Conservation (phyloP, 2,329 filamentous ascomycete genomes). For the Calonectria honghensis region DNA sequence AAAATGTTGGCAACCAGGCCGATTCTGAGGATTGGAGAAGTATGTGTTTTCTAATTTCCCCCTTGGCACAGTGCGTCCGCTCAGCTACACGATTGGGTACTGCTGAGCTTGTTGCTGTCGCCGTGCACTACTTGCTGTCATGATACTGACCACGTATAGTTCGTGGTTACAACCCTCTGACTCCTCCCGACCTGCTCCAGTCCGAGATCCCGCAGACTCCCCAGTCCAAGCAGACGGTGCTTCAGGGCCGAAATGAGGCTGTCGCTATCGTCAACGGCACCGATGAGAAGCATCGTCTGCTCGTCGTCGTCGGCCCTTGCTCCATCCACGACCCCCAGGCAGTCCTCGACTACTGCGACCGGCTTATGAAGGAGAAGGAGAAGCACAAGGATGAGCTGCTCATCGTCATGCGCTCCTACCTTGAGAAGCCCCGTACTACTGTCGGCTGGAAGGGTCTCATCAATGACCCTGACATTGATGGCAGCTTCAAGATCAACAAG, state of each 20-base stretch:
- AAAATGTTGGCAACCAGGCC: slow-evolving; percentile 84
- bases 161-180: slow-evolving; percentile 94
- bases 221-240: slow-evolving; percentile 76
- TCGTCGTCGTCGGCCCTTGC: slow-evolving; percentile 93
- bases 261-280: slow-evolving; percentile 81
- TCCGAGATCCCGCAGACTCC: slow-evolving; percentile 85
- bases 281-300: slow-evolving; percentile 75
- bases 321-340: slow-evolving; percentile 96
- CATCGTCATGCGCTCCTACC: slow-evolving; percentile 98
- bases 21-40: slow-evolving; percentile 89
- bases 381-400: slow-evolving; percentile 93
- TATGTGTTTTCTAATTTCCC: slow-evolving; percentile 65
- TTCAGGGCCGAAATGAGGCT: slow-evolving; percentile 77
- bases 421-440: slow-evolving; percentile 98
- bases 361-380: slow-evolving; percentile 86
- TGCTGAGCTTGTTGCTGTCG: background rate
- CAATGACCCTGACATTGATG: slow-evolving; percentile 98
- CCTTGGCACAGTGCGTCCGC: background rate
- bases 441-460: slow-evolving; percentile 99
- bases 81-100: slow-evolving; percentile 2
- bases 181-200: slow-evolving; percentile 94
- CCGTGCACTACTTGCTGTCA: slow-evolving; percentile 26
- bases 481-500: slow-evolving; percentile 99
- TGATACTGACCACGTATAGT: slow-evolving; percentile 68
- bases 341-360: slow-evolving; percentile 93